Evolutionary conservation across 2,329 filamentous ascomycete species (phyloP).

Genomic region (Fusarium redolens): DNA sequence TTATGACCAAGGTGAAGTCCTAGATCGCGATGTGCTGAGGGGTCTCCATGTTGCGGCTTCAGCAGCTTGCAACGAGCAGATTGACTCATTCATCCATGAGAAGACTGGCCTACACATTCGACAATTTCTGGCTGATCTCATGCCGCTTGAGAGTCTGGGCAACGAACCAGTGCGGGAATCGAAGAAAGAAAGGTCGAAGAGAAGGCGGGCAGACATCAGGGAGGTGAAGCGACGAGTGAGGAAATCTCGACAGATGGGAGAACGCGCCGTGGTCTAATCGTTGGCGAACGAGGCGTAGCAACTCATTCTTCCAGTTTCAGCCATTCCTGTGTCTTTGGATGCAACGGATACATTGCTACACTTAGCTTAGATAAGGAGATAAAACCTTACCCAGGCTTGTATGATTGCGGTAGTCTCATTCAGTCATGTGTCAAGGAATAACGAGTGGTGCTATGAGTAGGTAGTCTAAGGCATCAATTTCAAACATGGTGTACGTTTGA

Average conservation of each 20-base stretch:
- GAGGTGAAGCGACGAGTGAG: slow-evolving; percentile 52
- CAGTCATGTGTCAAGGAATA: neutral
- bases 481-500: neutral
- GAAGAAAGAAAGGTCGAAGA: slow-evolving; percentile 42
- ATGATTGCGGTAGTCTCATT: neutral
- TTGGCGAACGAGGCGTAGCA: neutral
- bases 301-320: slow-evolving; percentile 10
- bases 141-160: slow-evolving; percentile 60
- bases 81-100: slow-evolving; percentile 63
- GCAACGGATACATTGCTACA: slow-evolving; percentile 1
- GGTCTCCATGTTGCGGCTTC: slow-evolving; percentile 67
- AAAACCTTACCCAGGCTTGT: neutral
- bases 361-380: neutral
- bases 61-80: slow-evolving; percentile 65
- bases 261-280: slow-evolving; percentile 4
- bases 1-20: slow-evolving; percentile 54
- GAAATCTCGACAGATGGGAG: slow-evolving; percentile 47
- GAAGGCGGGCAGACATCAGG: slow-evolving; percentile 49
- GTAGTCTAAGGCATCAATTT: neutral
- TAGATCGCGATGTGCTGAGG: slow-evolving; percentile 63
- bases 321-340: slow-evolving; percentile 5
- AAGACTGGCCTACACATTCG: slow-evolving; percentile 65
- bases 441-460: neutral
- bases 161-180: slow-evolving; percentile 44
- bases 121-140: slow-evolving; percentile 66